Base-by-base conservation (phyloP, 148 eudicot species). In the Pouteria glomerata region DNA sequence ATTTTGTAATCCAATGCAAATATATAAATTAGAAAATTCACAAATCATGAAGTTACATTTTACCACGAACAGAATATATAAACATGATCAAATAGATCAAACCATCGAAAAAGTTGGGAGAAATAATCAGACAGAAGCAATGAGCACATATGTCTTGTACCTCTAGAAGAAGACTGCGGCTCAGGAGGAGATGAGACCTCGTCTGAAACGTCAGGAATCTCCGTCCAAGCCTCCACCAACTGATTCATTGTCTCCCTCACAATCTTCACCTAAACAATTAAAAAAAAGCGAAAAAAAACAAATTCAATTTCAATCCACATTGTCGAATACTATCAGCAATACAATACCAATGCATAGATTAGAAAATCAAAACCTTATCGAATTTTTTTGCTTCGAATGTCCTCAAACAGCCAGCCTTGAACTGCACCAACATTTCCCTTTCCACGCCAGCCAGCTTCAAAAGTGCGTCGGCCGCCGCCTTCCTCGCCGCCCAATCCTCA, bases 401-500 rank as follows among this genome's bases (percentile, higher is more conserved):
- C 82, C 87, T 91, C 87, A 94, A 85, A 57, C 91, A 85, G 4
- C 73, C 56, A 8, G 55, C 75, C 81, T 91, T 94, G 68, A 75
- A 74, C 68, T 91, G 97, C 19, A 79, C 57, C 77, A 94, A 69
- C 10, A 68, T 55, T 3, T 82, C 85, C 47, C 74, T 79, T 78
- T 91, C 98, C 61, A 74, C 89, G 16, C 72, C 77, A 24, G 91
- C 96, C 73, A 94, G 30, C 82, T 82, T 88, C 74, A 66, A 39
- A 80, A 94, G 72, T 33, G 84, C 93, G 80, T 91, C 97, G 0
- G 96, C 91, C 0, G 96, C 87, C 0, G 97, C 96, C 68, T 94
- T 95, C 81, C 97, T 78, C 19, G 84, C 85, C 13, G 85, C 83
- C 99, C 99, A 95, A 79, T 95, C 94, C 45, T 89, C 99, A 26